A percentile compares a stretch with the other conserved stretches of the same genome.
phyloP scores from a whole-genome alignment of 2,329 filamentous ascomycete genomes.

The Hysterium pulicare region DNA sequence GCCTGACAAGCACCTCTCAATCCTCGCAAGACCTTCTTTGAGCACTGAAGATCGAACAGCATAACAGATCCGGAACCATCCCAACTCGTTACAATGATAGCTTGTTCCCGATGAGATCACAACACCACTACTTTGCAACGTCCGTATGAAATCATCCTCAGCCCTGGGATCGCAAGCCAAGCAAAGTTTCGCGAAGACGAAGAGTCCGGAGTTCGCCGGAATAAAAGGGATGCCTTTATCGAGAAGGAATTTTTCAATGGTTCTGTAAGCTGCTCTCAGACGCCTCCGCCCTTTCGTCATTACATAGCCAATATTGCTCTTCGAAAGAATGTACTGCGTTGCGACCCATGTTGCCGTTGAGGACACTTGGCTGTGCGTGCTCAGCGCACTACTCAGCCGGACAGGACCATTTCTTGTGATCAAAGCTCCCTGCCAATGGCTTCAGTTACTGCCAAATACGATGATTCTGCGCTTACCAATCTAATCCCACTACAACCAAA shows the following conservation, averaged over 20 bases:
- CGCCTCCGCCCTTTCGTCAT: not conserved
- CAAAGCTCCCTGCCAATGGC: slow-evolving; percentile 1
- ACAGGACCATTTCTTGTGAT: not conserved
- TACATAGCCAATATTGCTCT: not conserved
- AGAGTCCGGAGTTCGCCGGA: slow-evolving; percentile 1
- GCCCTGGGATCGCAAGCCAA: not conserved
- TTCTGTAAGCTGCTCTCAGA: not conserved
- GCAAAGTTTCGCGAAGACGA: slow-evolving; percentile 2
- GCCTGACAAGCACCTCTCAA: not conserved
- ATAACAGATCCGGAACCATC: slow-evolving; percentile 3
- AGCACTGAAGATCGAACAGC: not conserved
- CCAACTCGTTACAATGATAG: not conserved
- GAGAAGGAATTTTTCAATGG: not conserved
- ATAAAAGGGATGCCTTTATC: not conserved
- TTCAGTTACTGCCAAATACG: not conserved
- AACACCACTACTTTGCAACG: not conserved
- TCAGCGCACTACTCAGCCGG: slow-evolving; percentile 1
- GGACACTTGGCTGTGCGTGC: slow-evolving; percentile 1
- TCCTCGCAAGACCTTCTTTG: not conserved
- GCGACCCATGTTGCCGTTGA: slow-evolving; percentile 1
- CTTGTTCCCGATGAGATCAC: slow-evolving; percentile 2
- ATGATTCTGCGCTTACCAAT: slow-evolving; percentile 11
- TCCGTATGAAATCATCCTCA: not conserved
- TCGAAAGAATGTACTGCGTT: not conserved
- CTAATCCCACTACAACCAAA: slow-evolving; percentile 26